Base-by-base conservation (phyloP, 148 eudicot species). In the Silene uniflora region DNA sequence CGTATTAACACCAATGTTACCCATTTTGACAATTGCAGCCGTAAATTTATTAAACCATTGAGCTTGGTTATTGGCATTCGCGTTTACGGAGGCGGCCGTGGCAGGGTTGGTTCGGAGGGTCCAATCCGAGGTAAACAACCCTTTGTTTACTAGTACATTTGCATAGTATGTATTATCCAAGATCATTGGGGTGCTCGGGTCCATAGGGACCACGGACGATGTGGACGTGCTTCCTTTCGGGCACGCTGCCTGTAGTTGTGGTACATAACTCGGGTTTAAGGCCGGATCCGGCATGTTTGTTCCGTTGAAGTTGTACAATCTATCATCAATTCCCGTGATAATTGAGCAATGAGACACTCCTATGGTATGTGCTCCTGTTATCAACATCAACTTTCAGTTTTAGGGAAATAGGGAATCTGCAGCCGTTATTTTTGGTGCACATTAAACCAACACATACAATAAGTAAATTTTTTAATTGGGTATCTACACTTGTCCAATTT, bases 21-120 rank as follows among this genome's bases (percentile, higher is more conserved):
- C 90, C 96, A 91, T 87, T 44, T 81, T 89, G 23, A 91, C 86
- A 88, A 91, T 87, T 47, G 91, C 93, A 21, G 77, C 82, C 5
- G 83, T 82, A 65, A 91, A 87, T 35, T 87, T 85, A 3, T 18
- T 76, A 66, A 46, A 59, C 91, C 95, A 88, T 8, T 72, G 46
- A 2, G 60, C 42, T 10, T 70, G 80, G 25, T 70, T 71, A 42
- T 11, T 58, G 21, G 89, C 89, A 75, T 91, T 76, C 66, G 83
- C 84, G 21, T 7, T n/a, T 67, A 91, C 87, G 64, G 81, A 82
- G 72, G 66, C 80, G 0, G 81, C 78, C 0, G 91, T 84, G 3
- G 77, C 25, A 11, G 80, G 6, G 74, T 75, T 64, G 3, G 90
- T 78, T 58, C 82, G 22, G 2, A 87, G 87, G 10, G 86, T 79